phyloP scores from a whole-genome alignment of 768 basidiomycete species.

The Phylloporus sp. region DNA sequence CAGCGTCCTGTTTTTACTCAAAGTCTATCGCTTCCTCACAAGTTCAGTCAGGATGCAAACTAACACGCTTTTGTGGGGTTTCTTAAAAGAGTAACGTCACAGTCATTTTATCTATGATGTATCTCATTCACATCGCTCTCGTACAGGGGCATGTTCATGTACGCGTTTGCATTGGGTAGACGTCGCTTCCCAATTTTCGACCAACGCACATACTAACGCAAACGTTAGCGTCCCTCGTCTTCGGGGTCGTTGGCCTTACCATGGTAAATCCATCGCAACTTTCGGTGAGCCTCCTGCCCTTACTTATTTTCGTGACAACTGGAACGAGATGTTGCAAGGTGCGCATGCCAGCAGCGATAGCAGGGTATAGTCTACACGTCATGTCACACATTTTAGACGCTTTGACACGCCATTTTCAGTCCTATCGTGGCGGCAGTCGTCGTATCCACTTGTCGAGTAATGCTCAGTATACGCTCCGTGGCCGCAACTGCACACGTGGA shows the following conservation, averaged over 20 bases:
- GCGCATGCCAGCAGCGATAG: neutral
- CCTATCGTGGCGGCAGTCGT: constrained; percentile 3
- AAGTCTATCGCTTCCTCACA: constrained; percentile 8
- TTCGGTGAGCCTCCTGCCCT: neutral
- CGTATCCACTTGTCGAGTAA: constrained; percentile 33
- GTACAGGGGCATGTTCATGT: constrained; percentile 13
- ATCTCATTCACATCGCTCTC: neutral
- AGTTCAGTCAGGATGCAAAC: constrained; percentile 8
- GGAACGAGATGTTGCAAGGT: neutral
- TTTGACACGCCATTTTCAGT: neutral
- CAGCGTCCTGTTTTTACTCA: constrained; percentile 12
- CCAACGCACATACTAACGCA: neutral
- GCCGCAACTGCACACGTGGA: constrained; percentile 37
- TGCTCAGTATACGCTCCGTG: constrained; percentile 40
- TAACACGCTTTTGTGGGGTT: constrained; percentile 9
- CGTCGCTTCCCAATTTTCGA: neutral
- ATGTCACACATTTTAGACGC: neutral
- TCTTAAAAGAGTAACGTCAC: constrained; percentile 18
- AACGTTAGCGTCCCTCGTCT: constrained; percentile 1
- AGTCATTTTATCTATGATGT: neutral
- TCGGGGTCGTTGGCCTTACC: constrained; percentile 2
- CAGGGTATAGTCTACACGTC: neutral
- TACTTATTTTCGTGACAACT: neutral
- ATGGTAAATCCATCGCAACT: constrained; percentile 10
- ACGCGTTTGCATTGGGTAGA: constrained; percentile 4